Evolutionary conservation across 805 yeast genomes (phyloP).

Genomic region (Candida corydali): DNA sequence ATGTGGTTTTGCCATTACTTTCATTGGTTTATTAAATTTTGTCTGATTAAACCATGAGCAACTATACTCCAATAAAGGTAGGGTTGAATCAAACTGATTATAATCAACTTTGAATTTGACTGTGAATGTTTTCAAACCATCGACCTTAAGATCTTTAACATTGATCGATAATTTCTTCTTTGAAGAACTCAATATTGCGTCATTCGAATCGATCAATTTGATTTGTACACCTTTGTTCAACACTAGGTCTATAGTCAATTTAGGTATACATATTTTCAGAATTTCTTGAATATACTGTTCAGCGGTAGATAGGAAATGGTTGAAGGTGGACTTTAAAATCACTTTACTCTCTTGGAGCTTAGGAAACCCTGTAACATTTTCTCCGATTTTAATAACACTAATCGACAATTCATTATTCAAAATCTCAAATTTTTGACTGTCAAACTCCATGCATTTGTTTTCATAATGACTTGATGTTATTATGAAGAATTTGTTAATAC

Average conservation of each 20-base stretch:
- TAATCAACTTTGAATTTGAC: slow-evolving; percentile 11
- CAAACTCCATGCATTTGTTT: background rate
- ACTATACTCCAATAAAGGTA: slow-evolving; percentile 6
- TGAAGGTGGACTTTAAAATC: slow-evolving; percentile 15
- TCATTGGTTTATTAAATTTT: slow-evolving; percentile 1
- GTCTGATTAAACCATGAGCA: slow-evolving; percentile 6
- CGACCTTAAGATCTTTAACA: slow-evolving; percentile 14
- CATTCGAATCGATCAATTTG: slow-evolving; percentile 20
- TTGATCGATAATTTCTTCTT: slow-evolving; percentile 7
- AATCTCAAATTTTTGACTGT: background rate
- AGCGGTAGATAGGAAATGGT: slow-evolving; percentile 15
- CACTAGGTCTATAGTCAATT: slow-evolving; percentile 16
- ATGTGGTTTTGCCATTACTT: background rate
- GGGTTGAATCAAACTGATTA: background rate
- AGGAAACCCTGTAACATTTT: background rate
- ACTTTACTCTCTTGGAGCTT: slow-evolving; percentile 16
- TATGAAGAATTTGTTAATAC: slow-evolving; percentile 14
- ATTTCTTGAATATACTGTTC: slow-evolving; percentile 10
- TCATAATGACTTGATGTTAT: slow-evolving; percentile 13
- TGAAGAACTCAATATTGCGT: slow-evolving; percentile 12
- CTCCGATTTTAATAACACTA: slow-evolving; percentile 21
- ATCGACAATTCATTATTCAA: slow-evolving; percentile 18
- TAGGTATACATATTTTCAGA: slow-evolving; percentile 21
- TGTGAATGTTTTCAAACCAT: slow-evolving; percentile 13
- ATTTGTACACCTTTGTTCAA: slow-evolving; percentile 14